Evolutionary conservation across 164 flowering plant genomes (phyloP).

Genomic region (Aristolochia contorta): DNA sequence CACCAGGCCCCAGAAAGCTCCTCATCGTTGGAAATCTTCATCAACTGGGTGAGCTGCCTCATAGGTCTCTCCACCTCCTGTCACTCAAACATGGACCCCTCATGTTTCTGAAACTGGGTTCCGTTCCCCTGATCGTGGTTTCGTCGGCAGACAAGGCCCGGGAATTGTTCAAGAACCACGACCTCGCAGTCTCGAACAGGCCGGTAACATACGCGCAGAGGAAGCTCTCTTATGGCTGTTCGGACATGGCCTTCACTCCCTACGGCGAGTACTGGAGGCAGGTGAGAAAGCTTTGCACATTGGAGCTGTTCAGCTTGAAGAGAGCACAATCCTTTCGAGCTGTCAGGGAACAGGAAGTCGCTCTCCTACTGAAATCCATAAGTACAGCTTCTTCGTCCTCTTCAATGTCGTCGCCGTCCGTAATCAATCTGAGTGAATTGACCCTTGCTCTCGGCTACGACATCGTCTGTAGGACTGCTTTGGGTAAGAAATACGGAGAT

Average conservation of each 20-base stretch:
- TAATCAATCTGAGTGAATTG: constrained; percentile 10
- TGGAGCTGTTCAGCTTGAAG: constrained; percentile 23
- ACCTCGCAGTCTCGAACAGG: constrained; percentile 19
- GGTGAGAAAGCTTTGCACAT: constrained; percentile 17
- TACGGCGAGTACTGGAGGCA: constrained; percentile 29
- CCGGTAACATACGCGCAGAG: constrained; percentile 9
- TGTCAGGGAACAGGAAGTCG: constrained; percentile 29
- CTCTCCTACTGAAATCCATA: constrained; percentile 6
- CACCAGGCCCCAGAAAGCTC: constrained; percentile 29
- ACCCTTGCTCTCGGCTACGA: constrained; percentile 8
- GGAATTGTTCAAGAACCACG: constrained; percentile 20
- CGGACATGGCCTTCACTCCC: constrained; percentile 19
- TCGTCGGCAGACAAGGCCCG: constrained; percentile 20
- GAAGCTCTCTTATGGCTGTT: constrained; percentile 16
- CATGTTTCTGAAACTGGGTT: constrained; percentile 25
- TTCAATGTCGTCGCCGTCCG: no score
- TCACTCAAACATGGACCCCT: constrained; percentile 17
- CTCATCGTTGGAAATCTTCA: constrained; percentile 16
- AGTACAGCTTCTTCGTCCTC: background rate
- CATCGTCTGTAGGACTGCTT: constrained; percentile 12
- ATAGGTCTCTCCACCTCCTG: constrained; percentile 9
- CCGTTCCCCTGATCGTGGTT: constrained; percentile 15
- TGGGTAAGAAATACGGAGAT: constrained; percentile 11
- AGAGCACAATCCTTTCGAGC: constrained; percentile 19
- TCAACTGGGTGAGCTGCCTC: constrained; percentile 11